A percentile compares a stretch with the other conserved stretches of the same genome.
Conservation (phyloP, 2,329 filamentous ascomycete species). For the Neopestalotiopsis sp. region DNA sequence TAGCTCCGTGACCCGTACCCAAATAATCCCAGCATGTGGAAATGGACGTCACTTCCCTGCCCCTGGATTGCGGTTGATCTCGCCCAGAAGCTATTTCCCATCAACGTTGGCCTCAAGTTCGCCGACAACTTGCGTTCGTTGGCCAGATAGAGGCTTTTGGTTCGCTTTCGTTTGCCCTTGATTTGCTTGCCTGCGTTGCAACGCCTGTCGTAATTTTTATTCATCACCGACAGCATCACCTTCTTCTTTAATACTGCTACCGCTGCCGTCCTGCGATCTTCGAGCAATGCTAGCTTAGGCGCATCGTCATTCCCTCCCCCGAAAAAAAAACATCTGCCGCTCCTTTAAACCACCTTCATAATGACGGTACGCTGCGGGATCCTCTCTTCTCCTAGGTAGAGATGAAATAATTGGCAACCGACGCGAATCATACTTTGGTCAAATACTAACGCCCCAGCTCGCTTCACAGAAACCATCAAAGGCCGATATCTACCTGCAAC, state of each 20-base stretch:
- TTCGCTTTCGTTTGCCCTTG: background rate
- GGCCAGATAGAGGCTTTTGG: background rate
- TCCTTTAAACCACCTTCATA: background rate
- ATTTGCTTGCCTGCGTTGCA: background rate
- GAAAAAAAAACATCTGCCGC: constrained; percentile 1
- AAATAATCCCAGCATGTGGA: constrained; percentile 6
- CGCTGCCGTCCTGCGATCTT: background rate
- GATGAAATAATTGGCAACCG: background rate
- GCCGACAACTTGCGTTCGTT: background rate
- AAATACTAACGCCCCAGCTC: background rate
- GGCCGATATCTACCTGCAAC: constrained; percentile 79
- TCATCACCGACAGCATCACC: constrained; percentile 3
- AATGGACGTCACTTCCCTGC: constrained; percentile 12
- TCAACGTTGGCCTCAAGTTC: background rate
- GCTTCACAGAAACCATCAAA: constrained; percentile 66
- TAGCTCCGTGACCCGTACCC: background rate
- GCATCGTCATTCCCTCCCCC: constrained; percentile 1
- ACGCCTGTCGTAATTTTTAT: background rate
- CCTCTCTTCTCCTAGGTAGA: background rate
- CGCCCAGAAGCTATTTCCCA: background rate
- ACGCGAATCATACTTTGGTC: background rate
- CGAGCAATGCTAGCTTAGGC: constrained; percentile 5
- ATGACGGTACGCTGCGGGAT: constrained; percentile 14
- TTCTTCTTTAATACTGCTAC: background rate
- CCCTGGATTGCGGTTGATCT: constrained; percentile 2